Evolutionary conservation across 331 rosid genomes (phyloP).

Genomic region (Prunus yedoensis): DNA sequence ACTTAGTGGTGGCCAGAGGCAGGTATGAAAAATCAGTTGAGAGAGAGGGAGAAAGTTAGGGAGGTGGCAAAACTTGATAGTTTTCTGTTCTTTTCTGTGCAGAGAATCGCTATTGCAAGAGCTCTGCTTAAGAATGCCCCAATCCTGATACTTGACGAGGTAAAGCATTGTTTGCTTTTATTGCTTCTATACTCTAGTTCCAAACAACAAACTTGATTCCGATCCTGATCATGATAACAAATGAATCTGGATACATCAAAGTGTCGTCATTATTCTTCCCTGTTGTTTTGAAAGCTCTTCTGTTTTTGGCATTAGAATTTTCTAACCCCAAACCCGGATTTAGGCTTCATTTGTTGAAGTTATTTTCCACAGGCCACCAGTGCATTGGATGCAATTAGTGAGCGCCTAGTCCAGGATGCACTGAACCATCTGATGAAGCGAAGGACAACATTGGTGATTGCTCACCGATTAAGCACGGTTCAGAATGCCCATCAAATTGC

Average conservation of each 20-base stretch:
- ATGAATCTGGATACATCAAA: conserved; percentile 10
- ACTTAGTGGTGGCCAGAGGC: conserved; percentile 94
- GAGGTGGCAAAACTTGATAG: conserved; percentile 24
- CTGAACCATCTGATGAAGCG: conserved; percentile 78
- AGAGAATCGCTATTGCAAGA: conserved; percentile 94
- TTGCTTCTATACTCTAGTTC: conserved; percentile 10
- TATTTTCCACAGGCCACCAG: conserved; percentile 74
- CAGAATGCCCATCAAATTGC: conserved; percentile 93
- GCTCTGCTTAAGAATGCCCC: conserved; percentile 91
- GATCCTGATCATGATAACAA: conserved; percentile 12
- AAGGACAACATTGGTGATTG: conserved; percentile 88
- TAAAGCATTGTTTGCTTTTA: conserved; percentile 21
- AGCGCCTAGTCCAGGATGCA: conserved; percentile 87
- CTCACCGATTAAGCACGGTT: conserved; percentile 90
- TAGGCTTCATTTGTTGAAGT: conserved; percentile 3
- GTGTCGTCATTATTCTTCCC: neutral
- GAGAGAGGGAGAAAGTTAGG: conserved; percentile 4
- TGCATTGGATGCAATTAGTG: conserved; percentile 85
- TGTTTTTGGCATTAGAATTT: conserved; percentile 2
- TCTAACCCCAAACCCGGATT: neutral
- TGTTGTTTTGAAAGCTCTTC: neutral
- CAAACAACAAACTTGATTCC: conserved; percentile 1
- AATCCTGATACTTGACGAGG: conserved; percentile 91
- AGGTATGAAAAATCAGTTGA: conserved; percentile 45
- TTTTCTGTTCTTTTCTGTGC: conserved; percentile 23